Base-by-base conservation (phyloP, 2,329 filamentous ascomycete genomes). In the Cladosporium phlei region DNA sequence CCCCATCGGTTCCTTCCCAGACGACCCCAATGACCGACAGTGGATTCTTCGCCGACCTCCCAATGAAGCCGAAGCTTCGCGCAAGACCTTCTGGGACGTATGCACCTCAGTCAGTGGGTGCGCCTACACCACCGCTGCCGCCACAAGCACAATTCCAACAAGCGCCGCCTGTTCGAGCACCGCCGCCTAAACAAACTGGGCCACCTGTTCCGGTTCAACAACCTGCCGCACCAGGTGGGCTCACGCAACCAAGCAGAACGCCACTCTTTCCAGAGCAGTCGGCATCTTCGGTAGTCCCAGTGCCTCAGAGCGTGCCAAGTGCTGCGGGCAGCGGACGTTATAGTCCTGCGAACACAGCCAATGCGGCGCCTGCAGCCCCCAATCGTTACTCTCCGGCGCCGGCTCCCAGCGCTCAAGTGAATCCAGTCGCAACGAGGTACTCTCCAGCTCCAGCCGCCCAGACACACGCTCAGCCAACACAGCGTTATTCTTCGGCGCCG, bases 401-500 rank as follows among this genome's bases (percentile, higher is more conserved):
- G 24, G 62, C 57, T 27, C 46, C 56, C 11, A 52, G 40, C 33
- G 65, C 71, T 19, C 67, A 68, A 45, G 63, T 67, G 12, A 58
- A 66, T 24, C 56, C 67, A 6, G 63, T 63, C 28, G 34, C 51
- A 12, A 55, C 70, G 4, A 61, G 70, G 6, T 87, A 88, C 61
- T 87, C 84, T 5, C 83, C 73, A 19, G 71, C 70, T 20, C 69
- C 72, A 8, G 65, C 69, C 16, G 72, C 65, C 11, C 58, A 62
- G 33, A 56, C 56, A 3, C 37, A 48, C 19, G 54, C 57, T 19
- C 56, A 64, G 28, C 45, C 62, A 24, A 17, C 16, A 12, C 65
- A 69, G 46, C 63, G 66, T 25, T 68, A 71, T 51, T 59, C 58
- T 21, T 63, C 68, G 25, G 63, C 68, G n/a, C 61, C 66, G 11